phyloP scores from a whole-genome alignment of 495 filamentous ascomycete species.

The Aeminium ludgeri region DNA sequence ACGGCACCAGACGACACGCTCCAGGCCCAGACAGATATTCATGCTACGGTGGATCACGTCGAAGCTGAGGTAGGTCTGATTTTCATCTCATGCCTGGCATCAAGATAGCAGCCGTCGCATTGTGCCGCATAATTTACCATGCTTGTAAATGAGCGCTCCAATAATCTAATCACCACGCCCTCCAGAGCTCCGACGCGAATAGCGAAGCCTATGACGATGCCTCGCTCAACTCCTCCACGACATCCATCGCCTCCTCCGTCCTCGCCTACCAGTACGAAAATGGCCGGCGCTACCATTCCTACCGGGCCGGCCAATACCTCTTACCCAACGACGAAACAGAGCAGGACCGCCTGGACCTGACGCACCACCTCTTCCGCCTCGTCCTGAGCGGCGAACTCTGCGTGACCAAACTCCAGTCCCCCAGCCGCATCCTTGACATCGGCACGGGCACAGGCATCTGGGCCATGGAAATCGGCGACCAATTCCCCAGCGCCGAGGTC shows the following conservation, averaged over 20 bases:
- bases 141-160: no score
- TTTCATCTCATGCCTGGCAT: no score
- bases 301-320: slow-evolving; percentile 3
- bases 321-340: slow-evolving; percentile 10
- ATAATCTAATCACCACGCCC: no score
- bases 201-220: no score
- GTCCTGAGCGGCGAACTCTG: slow-evolving; percentile 29
- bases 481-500: slow-evolving; percentile 8
- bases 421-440: slow-evolving; percentile 34
- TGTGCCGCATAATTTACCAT: no score
- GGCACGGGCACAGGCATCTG: slow-evolving; percentile 58
- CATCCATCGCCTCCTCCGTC: slow-evolving; percentile 1
- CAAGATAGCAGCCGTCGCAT: no score
- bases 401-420: slow-evolving; percentile 41
- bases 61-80: no score
- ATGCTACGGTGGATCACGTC: no score
- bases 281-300: slow-evolving; percentile 11
- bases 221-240: slow-evolving; percentile 1
- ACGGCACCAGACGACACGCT: no score
- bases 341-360: slow-evolving; percentile 8
- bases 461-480: slow-evolving; percentile 35
- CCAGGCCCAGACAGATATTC: no score
- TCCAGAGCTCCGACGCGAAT: no score
- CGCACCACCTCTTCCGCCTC: slow-evolving; percentile 10
- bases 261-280: slow-evolving; percentile 8